Evolutionary conservation across 176 grass and related monocot species (phyloP).

Genomic region (Cocos nucifera): DNA sequence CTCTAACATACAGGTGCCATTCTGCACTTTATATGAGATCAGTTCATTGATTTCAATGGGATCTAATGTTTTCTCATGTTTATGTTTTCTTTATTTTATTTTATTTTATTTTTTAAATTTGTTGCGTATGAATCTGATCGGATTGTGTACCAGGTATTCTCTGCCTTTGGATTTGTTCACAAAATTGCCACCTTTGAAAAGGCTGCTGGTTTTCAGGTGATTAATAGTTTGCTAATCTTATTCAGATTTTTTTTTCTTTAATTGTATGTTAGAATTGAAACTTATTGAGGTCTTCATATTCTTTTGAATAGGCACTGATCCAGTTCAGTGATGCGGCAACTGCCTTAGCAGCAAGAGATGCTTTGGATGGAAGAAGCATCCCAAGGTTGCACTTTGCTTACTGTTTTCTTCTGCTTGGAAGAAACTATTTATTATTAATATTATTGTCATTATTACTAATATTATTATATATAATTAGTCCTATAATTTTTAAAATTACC

Average conservation of each 20-base stretch:
- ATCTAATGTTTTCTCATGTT: too few relatives aligned
- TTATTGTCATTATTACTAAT: too few relatives aligned
- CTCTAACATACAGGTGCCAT: conserved; percentile 1
- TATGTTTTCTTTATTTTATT: too few relatives aligned
- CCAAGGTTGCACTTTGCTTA: conserved; percentile 46
- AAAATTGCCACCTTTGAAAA: conserved; percentile 99
- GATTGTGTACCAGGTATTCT: conserved; percentile 67
- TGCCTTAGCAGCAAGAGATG: conserved; percentile 83
- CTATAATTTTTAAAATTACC: too few relatives aligned
- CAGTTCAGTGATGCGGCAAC: conserved; percentile 81
- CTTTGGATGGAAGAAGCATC: conserved; percentile 96
- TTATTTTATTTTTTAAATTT: too few relatives aligned
- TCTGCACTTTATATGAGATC: not conserved
- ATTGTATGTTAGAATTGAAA: too few relatives aligned
- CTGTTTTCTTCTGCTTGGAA: not conserved
- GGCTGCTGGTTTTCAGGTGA: conserved; percentile 91
- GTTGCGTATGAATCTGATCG: too few relatives aligned
- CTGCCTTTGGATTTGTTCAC: conserved; percentile 92
- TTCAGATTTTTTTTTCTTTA: too few relatives aligned
- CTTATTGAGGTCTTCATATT: not conserved
- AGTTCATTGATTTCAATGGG: too few relatives aligned
- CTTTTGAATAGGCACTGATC: conserved; percentile 61
- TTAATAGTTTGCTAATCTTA: too few relatives aligned
- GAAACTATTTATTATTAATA: too few relatives aligned
- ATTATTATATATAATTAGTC: too few relatives aligned